Evolutionary conservation across 2,329 filamentous ascomycete species (phyloP).

Genomic region (Mycogone perniciosa): DNA sequence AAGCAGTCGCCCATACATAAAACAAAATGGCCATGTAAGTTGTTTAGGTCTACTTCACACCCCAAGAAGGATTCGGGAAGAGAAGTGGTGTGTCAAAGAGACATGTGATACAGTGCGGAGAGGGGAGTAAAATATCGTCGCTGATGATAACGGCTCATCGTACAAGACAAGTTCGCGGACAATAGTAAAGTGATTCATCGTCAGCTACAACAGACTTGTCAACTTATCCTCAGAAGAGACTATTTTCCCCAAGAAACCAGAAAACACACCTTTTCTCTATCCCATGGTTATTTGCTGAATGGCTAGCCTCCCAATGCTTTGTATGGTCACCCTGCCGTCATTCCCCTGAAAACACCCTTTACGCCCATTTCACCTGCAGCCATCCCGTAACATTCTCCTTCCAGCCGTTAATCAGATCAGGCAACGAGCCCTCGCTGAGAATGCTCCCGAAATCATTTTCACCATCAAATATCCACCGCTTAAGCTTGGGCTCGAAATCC

Average conservation of each 20-base stretch:
- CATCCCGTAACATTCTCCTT: slow-evolving; percentile 29
- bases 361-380: slow-evolving; percentile 29
- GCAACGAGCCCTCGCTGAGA: slow-evolving; percentile 21
- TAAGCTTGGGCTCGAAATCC: slow-evolving; percentile 14
- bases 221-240: no score
- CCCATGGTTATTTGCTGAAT: no score
- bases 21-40: no score
- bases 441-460: slow-evolving; percentile 17
- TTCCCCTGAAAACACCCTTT: slow-evolving; percentile 1
- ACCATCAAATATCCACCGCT: slow-evolving; percentile 25
- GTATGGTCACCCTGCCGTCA: no score
- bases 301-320: not conserved
- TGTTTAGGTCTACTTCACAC: no score
- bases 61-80: no score
- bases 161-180: slow-evolving; percentile 44
- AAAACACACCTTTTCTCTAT: no score
- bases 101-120: slow-evolving; percentile 43
- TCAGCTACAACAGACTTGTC: slow-evolving; percentile 28
- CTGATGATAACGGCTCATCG: slow-evolving; percentile 53
- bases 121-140: slow-evolving; percentile 59
- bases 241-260: no score
- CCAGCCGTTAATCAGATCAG: slow-evolving; percentile 29
- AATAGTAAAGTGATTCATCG: slow-evolving; percentile 53
- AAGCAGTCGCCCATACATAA: no score
- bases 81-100: slow-evolving; percentile 31